A percentile compares a stretch with the other conserved stretches of the same genome.
These are phyloP conservation scores for Fusarium sterilihyphosum DNA, from an alignment of 2,329 filamentous ascomycete genomes.

Conservation along the genomic window DNA sequence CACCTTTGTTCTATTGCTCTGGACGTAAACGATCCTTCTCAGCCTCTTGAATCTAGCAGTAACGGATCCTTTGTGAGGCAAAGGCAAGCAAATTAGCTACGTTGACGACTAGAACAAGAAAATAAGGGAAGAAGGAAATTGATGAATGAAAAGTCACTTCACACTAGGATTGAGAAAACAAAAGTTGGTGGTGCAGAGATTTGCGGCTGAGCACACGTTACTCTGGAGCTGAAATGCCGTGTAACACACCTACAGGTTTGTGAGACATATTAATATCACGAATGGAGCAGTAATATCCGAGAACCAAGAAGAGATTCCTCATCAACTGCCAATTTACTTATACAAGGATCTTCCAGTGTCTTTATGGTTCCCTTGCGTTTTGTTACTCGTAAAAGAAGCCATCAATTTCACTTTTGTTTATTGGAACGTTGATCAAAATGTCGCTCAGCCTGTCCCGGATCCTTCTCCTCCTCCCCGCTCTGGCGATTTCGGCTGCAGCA, in stretches of 20 bases:
- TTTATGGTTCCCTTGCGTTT: fast-evolving
- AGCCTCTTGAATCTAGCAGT: fast-evolving
- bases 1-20: fast-evolving
- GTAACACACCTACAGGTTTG: neutral
- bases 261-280: neutral
- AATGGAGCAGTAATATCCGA: neutral
- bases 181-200: fast-evolving
- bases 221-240: neutral
- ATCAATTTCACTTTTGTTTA: too few species aligned
- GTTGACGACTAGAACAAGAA: fast-evolving
- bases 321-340: neutral
- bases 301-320: neutral
- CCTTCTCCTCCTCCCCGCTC: neutral
- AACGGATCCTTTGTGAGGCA: too few species aligned
- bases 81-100: neutral
- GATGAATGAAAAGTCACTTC: fast-evolving
- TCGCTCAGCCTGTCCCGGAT: too few species aligned
- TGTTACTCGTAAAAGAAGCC: fast-evolving
- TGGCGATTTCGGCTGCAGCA: neutral
- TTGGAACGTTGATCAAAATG: neutral
- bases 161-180: fast-evolving
- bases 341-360: neutral
- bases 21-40: fast-evolving
- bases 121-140: fast-evolving
- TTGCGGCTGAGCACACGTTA: neutral